These are phyloP conservation scores for Scortechinia acanthostroma DNA, from an alignment of 2,329 filamentous ascomycete species.

Conservation along the genomic window DNA sequence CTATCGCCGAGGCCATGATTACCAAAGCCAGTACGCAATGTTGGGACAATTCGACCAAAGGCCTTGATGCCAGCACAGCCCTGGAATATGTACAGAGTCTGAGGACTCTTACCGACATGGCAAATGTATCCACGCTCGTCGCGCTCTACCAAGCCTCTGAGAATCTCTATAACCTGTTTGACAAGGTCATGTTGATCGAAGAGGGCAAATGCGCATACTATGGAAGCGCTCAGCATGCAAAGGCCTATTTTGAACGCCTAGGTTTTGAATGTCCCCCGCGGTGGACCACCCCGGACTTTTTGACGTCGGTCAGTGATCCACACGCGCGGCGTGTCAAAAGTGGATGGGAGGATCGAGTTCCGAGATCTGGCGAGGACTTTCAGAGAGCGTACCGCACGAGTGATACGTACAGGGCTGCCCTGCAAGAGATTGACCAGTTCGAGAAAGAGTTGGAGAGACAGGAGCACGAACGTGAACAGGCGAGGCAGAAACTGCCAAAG, in stretches of 20 bases:
- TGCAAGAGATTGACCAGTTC: slow-evolving; percentile 26
- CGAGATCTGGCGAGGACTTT: slow-evolving; percentile 40
- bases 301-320: slow-evolving; percentile 52
- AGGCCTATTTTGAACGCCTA: slow-evolving; percentile 43
- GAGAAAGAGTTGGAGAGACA: slow-evolving; percentile 23
- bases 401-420: slow-evolving; percentile 15
- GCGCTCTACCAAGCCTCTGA: slow-evolving; percentile 45
- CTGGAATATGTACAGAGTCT: slow-evolving; percentile 47
- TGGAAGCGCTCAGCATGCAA: slow-evolving; percentile 40
- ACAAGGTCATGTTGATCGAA: slow-evolving; percentile 53
- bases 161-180: slow-evolving; percentile 37
- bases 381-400: slow-evolving; percentile 29
- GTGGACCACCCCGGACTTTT: slow-evolving; percentile 55
- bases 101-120: slow-evolving; percentile 41
- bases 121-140: slow-evolving; percentile 38
- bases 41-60: slow-evolving; percentile 49
- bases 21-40: slow-evolving; percentile 43
- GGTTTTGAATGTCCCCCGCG: slow-evolving; percentile 51
- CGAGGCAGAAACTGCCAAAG: slow-evolving; percentile 11
- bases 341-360: slow-evolving; percentile 43
- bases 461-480: slow-evolving; percentile 12
- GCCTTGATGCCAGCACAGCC: slow-evolving; percentile 44
- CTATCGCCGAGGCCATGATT: slow-evolving; percentile 51
- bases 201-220: slow-evolving; percentile 54
- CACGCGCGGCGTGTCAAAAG: slow-evolving; percentile 39